A percentile compares a stretch with the other conserved stretches of the same genome.
Conservation (phyloP, 2,329 filamentous ascomycete genomes). For the Rutstroemia sp. region DNA sequence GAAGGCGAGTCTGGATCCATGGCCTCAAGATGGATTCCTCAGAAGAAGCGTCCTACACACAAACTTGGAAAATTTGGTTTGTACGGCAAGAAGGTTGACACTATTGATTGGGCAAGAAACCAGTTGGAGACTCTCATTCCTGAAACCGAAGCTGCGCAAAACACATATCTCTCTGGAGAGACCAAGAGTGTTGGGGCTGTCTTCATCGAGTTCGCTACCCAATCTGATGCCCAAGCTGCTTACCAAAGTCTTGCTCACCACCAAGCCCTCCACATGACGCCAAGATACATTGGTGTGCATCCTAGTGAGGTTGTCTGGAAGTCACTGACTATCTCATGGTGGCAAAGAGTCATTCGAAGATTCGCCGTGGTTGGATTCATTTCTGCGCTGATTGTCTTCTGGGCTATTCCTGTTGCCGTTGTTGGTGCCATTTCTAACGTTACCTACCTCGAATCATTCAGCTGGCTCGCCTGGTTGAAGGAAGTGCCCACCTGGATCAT, state of each 20-base stretch:
- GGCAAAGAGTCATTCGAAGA: conserved; percentile 70
- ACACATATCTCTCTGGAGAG: conserved; percentile 56
- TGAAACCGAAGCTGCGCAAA: conserved; percentile 61
- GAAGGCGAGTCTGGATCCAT: conserved; percentile 63
- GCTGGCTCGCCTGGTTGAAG: conserved; percentile 67
- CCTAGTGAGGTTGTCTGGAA: conserved; percentile 84
- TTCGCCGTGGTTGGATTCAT: conserved; percentile 66
- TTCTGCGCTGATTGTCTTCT: conserved; percentile 76
- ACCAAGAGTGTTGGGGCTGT: conserved; percentile 56
- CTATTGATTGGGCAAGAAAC: conserved; percentile 79
- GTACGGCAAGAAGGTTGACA: conserved; percentile 85
- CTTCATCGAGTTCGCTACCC: conserved; percentile 83
- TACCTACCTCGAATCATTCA: conserved; percentile 54
- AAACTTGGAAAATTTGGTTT: conserved; percentile 59
- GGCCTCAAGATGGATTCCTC: conserved; percentile 66
- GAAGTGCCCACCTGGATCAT: conserved; percentile 62
- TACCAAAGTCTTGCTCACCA: conserved; percentile 85
- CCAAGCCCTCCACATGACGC: conserved; percentile 73
- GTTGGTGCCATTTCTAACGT: conserved; percentile 87
- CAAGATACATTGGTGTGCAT: conserved; percentile 74
- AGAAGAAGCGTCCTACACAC: conserved; percentile 71
- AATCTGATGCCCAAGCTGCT: conserved; percentile 78
- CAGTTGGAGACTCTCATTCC: conserved; percentile 71
- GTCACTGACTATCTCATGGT: conserved; percentile 78
- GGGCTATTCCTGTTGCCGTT: conserved; percentile 65